Conservation (phyloP, 1,284 basidiomycete genomes). For the Leccinum brunneo-olivaceum region DNA sequence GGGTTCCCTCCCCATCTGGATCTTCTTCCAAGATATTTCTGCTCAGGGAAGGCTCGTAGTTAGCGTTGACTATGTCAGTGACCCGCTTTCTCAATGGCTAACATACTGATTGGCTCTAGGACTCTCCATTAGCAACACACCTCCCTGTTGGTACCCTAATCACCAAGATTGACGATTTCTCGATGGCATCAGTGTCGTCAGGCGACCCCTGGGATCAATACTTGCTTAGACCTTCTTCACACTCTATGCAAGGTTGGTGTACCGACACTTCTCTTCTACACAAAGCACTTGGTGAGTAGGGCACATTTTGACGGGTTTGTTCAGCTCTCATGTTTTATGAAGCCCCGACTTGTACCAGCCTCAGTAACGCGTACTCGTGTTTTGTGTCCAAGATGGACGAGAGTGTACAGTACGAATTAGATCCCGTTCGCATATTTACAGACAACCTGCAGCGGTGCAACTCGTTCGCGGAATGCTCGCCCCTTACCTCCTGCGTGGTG, state of each 20-base stretch:
- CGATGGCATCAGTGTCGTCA: conserved; percentile 28
- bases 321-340: conserved; percentile 17
- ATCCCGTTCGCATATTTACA: conserved; percentile 48
- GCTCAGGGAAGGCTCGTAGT: conserved; percentile 46
- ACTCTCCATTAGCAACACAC: conserved; percentile 48
- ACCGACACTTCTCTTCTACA: conserved; percentile 22
- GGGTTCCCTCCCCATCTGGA: conserved; percentile 27
- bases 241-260: conserved; percentile 53
- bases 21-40: conserved; percentile 46
- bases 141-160: conserved; percentile 50
- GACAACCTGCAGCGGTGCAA: conserved; percentile 31
- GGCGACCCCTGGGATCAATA: conserved; percentile 44
- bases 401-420: conserved; percentile 38
- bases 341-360: conserved; percentile 9
- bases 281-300: conserved; percentile 12
- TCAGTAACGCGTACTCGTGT: conserved; percentile 32
- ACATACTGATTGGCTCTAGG: conserved; percentile 31
- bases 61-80: conserved; percentile 40
- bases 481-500: conserved; percentile 37
- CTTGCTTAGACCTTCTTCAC: conserved; percentile 27
- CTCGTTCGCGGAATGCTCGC: conserved; percentile 32
- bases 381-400: conserved; percentile 33
- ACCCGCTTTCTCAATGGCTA: background rate
- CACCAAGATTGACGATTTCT: conserved; percentile 50
- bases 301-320: conserved; percentile 15